Base-by-base conservation (phyloP, 2,329 filamentous ascomycete genomes). In the Geosmithia flava region DNA sequence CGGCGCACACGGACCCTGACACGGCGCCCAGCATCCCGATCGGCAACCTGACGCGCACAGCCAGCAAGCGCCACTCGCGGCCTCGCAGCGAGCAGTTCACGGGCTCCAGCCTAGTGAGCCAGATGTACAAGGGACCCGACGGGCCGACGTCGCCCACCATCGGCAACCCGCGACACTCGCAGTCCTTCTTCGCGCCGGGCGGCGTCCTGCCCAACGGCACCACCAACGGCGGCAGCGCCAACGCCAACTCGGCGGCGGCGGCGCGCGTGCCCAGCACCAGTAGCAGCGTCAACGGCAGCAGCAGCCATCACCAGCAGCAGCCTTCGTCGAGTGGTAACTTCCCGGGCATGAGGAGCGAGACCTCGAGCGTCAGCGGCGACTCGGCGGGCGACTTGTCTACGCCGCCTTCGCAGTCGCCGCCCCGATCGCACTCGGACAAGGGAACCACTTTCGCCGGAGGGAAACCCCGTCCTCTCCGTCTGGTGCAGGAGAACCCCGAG, bases 91-190 rank as follows among this genome's bases (percentile, higher is more conserved):
- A 83, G 56, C 80, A 83, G 62, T 78, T 69, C 58, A 75, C 75
- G 0, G 68, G 68, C 43, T 81, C 75, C 0, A 27, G 76, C 51
- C 78, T 95, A 29, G 83, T 95, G 45, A 87, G 87, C 57, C 89
- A 90, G 64, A 95, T 95, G 85, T 94, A 94, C 68, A 83, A 83
- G 58, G 84, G 84, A 15, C 77, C 81, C 10, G 76, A 84, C 20
- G 75, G 78, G 3, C 75, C 80, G 8, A 71, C 77, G 42, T 84
- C 81, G 20, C 74, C 79, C 43, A 69, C 75, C 3, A 67, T 81
- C 23, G 69, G 69, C 54, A 71, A 80, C 63, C 68, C 80, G 56
- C 68, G 82, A 52, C 69, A 76, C 60, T 77, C 78, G 52, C 72
- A 78, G 58, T 80, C 78, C 30, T 85, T 85, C 67, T 85, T 85